Conservation (phyloP, 768 basidiomycete species). For the Leccinum subtestaceum region DNA sequence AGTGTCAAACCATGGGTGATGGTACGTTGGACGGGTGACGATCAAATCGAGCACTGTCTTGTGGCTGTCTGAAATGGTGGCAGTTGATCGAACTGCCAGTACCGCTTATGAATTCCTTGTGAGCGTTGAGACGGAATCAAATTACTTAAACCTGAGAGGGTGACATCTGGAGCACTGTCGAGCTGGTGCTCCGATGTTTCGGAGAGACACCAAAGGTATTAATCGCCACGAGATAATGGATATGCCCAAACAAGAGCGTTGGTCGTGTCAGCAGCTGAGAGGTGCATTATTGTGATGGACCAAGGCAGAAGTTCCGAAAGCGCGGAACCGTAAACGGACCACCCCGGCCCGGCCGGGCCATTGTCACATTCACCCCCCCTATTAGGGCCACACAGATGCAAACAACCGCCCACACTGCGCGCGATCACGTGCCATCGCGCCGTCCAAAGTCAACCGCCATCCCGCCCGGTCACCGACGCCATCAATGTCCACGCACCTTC, state of each 20-base stretch:
- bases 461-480: not conserved
- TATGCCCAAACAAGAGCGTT: not conserved
- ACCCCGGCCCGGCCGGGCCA: not conserved
- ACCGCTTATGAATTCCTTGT: not conserved
- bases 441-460: slow-evolving; percentile 3
- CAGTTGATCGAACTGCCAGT: slow-evolving; percentile 1
- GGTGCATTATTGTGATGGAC: not conserved
- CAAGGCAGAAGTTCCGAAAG: slow-evolving; percentile 19
- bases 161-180: slow-evolving; percentile 2
- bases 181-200: not conserved
- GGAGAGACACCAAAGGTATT: not conserved
- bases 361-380: too few relatives aligned
- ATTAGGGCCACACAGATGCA: slow-evolving; percentile 14
- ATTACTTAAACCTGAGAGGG: slow-evolving; percentile 2
- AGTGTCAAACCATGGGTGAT: slow-evolving; percentile 1
- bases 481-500: slow-evolving; percentile 15
- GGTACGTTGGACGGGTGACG: slow-evolving; percentile 4
- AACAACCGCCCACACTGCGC: slow-evolving; percentile 19
- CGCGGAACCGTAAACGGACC: slow-evolving; percentile 9
- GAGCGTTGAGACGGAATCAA: slow-evolving; percentile 1
- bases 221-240: not conserved
- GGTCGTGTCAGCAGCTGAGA: not conserved
- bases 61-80: not conserved
- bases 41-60: slow-evolving; percentile 7
- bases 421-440: slow-evolving; percentile 31